A percentile compares a stretch with the other conserved stretches of the same genome.
These are phyloP conservation scores for Lentinula boryana DNA, from an alignment of 768 basidiomycete genomes.

Conservation along the genomic window DNA sequence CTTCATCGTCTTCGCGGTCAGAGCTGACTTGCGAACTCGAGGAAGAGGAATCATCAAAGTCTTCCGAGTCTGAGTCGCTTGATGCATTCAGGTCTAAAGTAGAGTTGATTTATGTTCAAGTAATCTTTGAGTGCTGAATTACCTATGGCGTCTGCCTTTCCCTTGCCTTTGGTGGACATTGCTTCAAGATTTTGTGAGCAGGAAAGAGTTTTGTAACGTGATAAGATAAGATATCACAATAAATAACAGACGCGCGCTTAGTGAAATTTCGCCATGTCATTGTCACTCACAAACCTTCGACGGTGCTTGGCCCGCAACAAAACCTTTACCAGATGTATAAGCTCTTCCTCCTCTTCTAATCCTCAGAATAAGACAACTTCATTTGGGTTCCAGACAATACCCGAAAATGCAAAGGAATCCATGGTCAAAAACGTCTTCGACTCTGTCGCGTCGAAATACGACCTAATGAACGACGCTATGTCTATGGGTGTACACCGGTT, in stretches of 20 bases:
- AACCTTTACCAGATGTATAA: conserved; percentile 7
- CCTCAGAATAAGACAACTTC: conserved; percentile 54
- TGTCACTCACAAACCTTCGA: conserved; percentile 12
- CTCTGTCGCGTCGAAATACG: conserved; percentile 92
- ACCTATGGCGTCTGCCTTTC: conserved; percentile 40
- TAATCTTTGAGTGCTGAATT: not conserved
- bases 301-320: conserved; percentile 10
- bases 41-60: conserved; percentile 22
- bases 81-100: conserved; percentile 9
- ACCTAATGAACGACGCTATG: conserved; percentile 99
- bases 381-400: conserved; percentile 90
- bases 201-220: not conserved
- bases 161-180: conserved; percentile 24
- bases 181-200: not conserved
- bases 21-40: conserved; percentile 3
- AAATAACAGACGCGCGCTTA: not conserved
- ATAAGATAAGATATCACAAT: not conserved
- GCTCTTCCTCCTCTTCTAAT: conserved; percentile 10
- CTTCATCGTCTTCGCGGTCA: conserved; percentile 27
- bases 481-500: conserved; percentile 93
- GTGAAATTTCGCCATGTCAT: not conserved
- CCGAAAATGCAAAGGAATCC: conserved; percentile 80
- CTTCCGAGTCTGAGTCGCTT: conserved; percentile 24
- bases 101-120: not conserved
- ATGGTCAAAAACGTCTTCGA: conserved; percentile 93